These are phyloP conservation scores for Basidiobolus meristosporus DNA, from an alignment of 371 early-diverging fungal genomes.

Conservation along the genomic window DNA sequence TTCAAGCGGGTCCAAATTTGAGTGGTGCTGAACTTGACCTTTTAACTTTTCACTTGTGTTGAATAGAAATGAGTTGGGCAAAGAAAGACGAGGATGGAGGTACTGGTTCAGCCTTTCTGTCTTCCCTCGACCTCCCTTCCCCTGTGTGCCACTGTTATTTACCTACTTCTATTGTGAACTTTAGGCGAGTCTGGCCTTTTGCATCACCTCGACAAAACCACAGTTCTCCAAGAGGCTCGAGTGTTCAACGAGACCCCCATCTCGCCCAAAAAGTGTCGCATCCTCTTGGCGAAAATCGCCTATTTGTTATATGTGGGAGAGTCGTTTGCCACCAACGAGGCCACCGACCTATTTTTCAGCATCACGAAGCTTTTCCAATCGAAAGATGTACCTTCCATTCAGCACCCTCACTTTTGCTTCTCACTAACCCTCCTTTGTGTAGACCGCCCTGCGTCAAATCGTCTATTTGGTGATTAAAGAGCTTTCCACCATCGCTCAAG, in stretches of 20 bases:
- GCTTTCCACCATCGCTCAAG: constrained; percentile 76
- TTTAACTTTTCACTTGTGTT: too few relatives aligned
- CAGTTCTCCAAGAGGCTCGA: constrained; percentile 90
- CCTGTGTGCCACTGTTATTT: too few relatives aligned
- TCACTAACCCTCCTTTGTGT: constrained; percentile 6
- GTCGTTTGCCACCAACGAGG: constrained; percentile 73
- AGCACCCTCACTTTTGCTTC: background rate
- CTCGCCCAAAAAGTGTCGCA: constrained; percentile 80
- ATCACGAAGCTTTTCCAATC: constrained; percentile 93
- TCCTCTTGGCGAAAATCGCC: constrained; percentile 80
- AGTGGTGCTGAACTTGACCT: too few relatives aligned
- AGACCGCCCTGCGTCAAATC: constrained; percentile 85
- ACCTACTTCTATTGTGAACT: too few relatives aligned
- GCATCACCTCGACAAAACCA: constrained; percentile 67
- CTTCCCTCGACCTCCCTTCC: too few relatives aligned
- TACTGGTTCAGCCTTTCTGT: too few relatives aligned
- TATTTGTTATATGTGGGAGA: constrained; percentile 83
- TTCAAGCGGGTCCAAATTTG: too few relatives aligned
- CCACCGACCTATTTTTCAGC: constrained; percentile 93
- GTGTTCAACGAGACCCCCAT: constrained; percentile 93
- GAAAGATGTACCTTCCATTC: constrained; percentile 55
- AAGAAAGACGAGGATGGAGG: too few relatives aligned
- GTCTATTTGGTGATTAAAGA: constrained; percentile 94
- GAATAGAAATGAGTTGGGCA: too few relatives aligned
- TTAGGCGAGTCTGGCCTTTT: too few relatives aligned